These are phyloP conservation scores for Kalmanozyma brasiliensis DNA, from an alignment of 1,284 basidiomycete species.

Conservation along the genomic window DNA sequence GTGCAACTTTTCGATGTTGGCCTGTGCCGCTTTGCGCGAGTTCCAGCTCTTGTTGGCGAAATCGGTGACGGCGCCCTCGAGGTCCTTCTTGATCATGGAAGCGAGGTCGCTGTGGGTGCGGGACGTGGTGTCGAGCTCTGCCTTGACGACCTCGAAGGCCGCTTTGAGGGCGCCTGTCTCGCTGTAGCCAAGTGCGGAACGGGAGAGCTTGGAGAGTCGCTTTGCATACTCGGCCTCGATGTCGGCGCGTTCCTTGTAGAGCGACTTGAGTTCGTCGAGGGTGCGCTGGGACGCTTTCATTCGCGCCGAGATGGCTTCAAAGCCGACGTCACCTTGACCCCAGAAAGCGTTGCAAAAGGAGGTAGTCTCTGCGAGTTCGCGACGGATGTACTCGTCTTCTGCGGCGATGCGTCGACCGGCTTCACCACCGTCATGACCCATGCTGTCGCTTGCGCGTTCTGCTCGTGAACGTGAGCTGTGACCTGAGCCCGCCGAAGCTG, in stretches of 20 bases:
- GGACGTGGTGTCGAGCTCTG: constrained; percentile 86
- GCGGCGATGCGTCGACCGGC: constrained; percentile 52
- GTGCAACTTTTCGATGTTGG: constrained; percentile 62
- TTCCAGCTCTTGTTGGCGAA: constrained; percentile 57
- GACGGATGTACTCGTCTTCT: constrained; percentile 58
- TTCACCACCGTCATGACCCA: constrained; percentile 59
- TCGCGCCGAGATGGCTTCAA: constrained; percentile 86
- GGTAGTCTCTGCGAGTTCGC: constrained; percentile 67
- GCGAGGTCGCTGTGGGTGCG: constrained; percentile 77
- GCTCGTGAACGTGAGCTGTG: constrained; percentile 47
- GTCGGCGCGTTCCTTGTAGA: constrained; percentile 86
- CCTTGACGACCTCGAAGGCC: constrained; percentile 80
- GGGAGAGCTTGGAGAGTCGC: constrained; percentile 82
- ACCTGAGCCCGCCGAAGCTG: constrained; percentile 46
- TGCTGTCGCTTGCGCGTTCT: constrained; percentile 40
- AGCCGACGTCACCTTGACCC: constrained; percentile 79
- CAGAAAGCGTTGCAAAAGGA: constrained; percentile 99
- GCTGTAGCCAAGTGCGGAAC: constrained; percentile 80
- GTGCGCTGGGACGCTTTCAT: constrained; percentile 87
- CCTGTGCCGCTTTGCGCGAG: constrained; percentile 54
- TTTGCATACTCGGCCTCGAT: constrained; percentile 98
- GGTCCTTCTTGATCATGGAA: constrained; percentile 79
- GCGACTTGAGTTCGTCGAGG: constrained; percentile 84
- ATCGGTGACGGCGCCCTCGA: constrained; percentile 73
- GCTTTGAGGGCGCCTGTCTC: constrained; percentile 90